Evolutionary conservation across 2,329 filamentous ascomycete species (phyloP).

Genomic region (Xylaria hypoxylon): DNA sequence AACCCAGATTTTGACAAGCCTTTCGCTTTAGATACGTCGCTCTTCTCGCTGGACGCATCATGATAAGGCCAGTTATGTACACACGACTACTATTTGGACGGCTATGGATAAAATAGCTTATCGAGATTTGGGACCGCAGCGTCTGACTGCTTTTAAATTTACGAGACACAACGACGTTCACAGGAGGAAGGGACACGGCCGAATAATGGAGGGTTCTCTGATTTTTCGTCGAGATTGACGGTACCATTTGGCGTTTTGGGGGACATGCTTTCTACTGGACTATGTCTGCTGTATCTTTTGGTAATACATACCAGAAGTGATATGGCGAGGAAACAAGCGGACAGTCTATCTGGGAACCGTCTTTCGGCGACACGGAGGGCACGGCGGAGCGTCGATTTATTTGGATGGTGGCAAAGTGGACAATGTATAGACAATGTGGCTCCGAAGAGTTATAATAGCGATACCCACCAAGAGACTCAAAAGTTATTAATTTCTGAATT

Average conservation of each 20-base stretch:
- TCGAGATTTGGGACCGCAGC: constrained; percentile 1
- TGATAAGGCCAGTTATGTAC: constrained; percentile 8
- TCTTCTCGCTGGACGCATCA: constrained; percentile 57
- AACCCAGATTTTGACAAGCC: constrained; percentile 64
- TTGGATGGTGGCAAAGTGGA: constrained; percentile 32
- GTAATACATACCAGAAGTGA: constrained; percentile 14
- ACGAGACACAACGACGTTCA: constrained; percentile 25
- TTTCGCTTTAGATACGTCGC: constrained; percentile 62
- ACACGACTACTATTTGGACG: neutral
- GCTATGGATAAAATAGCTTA: neutral
- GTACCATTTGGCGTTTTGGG: constrained; percentile 26
- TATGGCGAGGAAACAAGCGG: neutral
- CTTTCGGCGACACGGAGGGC: constrained; percentile 11
- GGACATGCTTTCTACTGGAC: constrained; percentile 12
- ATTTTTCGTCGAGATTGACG: constrained; percentile 18
- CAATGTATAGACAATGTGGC: constrained; percentile 35
- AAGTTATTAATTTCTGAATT: constrained; percentile 17
- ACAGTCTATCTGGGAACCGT: neutral
- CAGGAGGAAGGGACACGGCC: neutral
- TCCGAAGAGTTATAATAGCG: constrained; percentile 32
- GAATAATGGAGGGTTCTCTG: constrained; percentile 7
- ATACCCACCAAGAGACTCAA: constrained; percentile 36
- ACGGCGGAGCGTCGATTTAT: constrained; percentile 21
- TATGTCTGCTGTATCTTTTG: constrained; percentile 2
- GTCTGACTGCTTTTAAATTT: constrained; percentile 10